Conservation (phyloP, 768 basidiomycete genomes). For the Tylopilus felleus region DNA sequence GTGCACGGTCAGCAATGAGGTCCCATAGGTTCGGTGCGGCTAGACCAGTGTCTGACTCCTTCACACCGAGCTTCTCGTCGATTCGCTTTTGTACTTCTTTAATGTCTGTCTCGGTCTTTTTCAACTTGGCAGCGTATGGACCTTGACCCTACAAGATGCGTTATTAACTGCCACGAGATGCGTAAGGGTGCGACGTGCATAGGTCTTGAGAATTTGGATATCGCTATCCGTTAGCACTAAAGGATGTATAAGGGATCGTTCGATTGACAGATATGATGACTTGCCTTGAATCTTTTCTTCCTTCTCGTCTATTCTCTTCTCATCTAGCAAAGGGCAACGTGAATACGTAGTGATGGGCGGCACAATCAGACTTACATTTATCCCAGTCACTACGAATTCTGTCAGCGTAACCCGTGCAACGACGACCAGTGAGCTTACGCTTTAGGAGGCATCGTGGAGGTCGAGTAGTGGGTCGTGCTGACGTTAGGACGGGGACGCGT, state of each 20-base stretch:
- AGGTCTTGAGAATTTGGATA: constrained; percentile 98
- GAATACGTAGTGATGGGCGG: background rate
- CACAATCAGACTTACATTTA: constrained; percentile 64
- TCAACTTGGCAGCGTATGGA: constrained; percentile 86
- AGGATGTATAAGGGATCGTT: constrained; percentile 5
- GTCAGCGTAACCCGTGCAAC: constrained; percentile 6
- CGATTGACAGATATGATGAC: constrained; percentile 24
- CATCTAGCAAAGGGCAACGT: constrained; percentile 45
- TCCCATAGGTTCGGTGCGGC: constrained; percentile 98
- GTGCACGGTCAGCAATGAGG: constrained; percentile 84
- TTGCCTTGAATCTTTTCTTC: constrained; percentile 87
- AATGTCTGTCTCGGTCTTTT: constrained; percentile 87
- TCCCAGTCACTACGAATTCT: constrained; percentile 84
- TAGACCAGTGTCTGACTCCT: constrained; percentile 97
- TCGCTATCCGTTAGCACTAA: constrained; percentile 95
- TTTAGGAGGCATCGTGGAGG: constrained; percentile 83
- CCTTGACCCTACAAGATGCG: constrained; percentile 79
- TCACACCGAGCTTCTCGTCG: constrained; percentile 97
- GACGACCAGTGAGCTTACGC: constrained; percentile 56
- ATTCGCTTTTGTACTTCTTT: constrained; percentile 96
- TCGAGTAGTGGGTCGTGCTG: constrained; percentile 21
- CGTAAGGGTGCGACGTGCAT: constrained; percentile 50
- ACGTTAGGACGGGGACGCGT: constrained; percentile 34
- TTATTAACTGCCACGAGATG: background rate
- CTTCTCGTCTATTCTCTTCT: constrained; percentile 84